These are phyloP conservation scores for Elongisporangium senticosum DNA, from an alignment of 352 stramenopile genomes.

Conservation along the genomic window DNA sequence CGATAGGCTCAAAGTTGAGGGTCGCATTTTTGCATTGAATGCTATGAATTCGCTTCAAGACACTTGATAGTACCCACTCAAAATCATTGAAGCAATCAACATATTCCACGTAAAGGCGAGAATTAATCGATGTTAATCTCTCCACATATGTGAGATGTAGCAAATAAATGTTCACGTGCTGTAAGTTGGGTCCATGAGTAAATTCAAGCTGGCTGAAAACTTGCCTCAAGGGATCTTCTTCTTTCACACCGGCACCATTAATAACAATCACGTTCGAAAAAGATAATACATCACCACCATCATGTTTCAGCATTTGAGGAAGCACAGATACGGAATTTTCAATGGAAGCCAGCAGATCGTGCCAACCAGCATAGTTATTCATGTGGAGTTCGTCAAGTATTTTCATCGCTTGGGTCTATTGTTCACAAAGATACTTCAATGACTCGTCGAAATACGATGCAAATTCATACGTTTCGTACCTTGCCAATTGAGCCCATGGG, in stretches of 20 bases:
- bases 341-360: background rate
- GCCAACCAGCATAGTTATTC: background rate
- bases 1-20: background rate
- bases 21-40: conserved; percentile 6
- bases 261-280: conserved; percentile 11
- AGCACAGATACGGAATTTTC: background rate
- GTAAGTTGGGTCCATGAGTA: background rate
- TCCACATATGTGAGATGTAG: conserved; percentile 6
- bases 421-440: background rate
- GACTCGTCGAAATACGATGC: background rate
- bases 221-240: background rate
- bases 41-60: conserved; percentile 7
- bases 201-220: conserved; percentile 1
- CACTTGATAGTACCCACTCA: conserved; percentile 10
- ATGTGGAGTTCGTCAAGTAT: conserved; percentile 7
- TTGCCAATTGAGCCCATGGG: conserved; percentile 9
- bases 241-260: background rate
- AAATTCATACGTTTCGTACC: conserved; percentile 2
- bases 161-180: conserved; percentile 8
- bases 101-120: conserved; percentile 11
- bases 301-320: background rate
- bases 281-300: background rate
- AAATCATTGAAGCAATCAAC: conserved; percentile 7
- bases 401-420: conserved; percentile 9
- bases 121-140: background rate